Evolutionary conservation across 441 rosid species (phyloP).

Genomic region (Euphorbia schlechtendalii): DNA sequence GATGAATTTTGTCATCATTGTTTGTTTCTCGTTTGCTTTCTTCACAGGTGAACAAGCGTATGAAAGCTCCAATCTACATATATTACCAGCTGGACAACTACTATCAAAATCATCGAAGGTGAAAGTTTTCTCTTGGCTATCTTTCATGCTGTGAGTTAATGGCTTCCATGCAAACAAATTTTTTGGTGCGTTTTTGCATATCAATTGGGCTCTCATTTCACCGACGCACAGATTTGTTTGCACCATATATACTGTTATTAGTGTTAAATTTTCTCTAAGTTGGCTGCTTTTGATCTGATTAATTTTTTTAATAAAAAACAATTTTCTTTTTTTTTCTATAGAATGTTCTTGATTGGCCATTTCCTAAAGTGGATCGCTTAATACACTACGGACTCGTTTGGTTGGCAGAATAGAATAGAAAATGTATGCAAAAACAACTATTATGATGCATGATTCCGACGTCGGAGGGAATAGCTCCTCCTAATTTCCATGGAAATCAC

Average conservation of each 20-base stretch:
- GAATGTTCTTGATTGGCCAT: neutral
- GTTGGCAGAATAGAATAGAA: too few species aligned
- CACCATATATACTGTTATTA: neutral
- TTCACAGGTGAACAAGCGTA: conserved; percentile 57
- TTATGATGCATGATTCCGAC: too few species aligned
- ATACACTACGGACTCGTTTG: too few species aligned
- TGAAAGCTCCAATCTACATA: conserved; percentile 82
- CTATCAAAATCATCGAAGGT: conserved; percentile 89
- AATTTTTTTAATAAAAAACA: neutral
- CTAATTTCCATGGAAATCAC: too few species aligned
- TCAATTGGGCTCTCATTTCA: neutral
- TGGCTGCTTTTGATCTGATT: neutral
- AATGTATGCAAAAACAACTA: too few species aligned
- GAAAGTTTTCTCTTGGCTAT: conserved; percentile 20
- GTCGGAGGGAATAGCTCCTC: too few species aligned
- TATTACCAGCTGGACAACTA: conserved; percentile 90
- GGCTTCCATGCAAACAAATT: neutral
- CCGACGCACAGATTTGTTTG: neutral
- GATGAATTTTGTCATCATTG: too few species aligned
- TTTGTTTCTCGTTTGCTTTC: conserved; percentile 4
- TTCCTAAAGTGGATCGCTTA: neutral
- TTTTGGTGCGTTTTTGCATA: neutral
- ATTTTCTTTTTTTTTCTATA: neutral
- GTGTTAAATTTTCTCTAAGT: neutral
- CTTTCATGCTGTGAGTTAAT: conserved; percentile 5